These are phyloP conservation scores for Fusarium euwallaceae DNA, from an alignment of 2,329 filamentous ascomycete species.

Conservation along the genomic window DNA sequence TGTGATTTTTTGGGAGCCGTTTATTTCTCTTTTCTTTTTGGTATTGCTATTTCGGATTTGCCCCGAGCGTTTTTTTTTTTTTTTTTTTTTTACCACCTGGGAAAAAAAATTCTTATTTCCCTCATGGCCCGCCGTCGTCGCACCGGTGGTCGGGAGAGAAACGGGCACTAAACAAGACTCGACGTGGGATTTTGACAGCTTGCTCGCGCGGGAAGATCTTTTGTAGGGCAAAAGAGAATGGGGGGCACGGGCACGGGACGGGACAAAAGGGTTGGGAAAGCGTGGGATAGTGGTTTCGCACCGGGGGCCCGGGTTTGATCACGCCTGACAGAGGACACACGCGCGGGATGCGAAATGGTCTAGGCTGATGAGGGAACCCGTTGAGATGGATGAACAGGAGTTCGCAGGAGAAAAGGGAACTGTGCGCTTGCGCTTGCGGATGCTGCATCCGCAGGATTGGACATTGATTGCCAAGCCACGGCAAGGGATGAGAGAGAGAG, in stretches of 20 bases:
- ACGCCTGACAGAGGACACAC: neutral
- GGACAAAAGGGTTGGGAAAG: neutral
- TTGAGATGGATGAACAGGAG: neutral
- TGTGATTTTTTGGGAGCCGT: neutral
- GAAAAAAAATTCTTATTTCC: neutral
- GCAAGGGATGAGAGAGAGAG: neutral
- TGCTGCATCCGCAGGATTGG: neutral
- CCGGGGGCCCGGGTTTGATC: neutral
- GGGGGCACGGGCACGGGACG: neutral
- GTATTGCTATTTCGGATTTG: neutral
- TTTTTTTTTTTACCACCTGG: neutral
- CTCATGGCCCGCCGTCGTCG: neutral
- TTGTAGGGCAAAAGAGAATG: neutral
- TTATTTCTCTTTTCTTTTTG: neutral
- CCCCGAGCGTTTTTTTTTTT: conserved; percentile 1
- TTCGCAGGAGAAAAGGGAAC: neutral
- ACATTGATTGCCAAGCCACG: neutral
- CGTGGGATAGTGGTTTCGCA: neutral
- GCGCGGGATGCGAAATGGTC: neutral
- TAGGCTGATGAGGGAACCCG: neutral
- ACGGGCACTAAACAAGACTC: conserved; percentile 7
- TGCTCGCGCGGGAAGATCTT: neutral
- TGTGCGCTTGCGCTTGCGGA: neutral
- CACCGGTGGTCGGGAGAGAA: neutral
- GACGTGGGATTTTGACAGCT: conserved; percentile 5